Evolutionary conservation across 2,329 filamentous ascomycete genomes (phyloP).

Genomic region (Nemania sp.): DNA sequence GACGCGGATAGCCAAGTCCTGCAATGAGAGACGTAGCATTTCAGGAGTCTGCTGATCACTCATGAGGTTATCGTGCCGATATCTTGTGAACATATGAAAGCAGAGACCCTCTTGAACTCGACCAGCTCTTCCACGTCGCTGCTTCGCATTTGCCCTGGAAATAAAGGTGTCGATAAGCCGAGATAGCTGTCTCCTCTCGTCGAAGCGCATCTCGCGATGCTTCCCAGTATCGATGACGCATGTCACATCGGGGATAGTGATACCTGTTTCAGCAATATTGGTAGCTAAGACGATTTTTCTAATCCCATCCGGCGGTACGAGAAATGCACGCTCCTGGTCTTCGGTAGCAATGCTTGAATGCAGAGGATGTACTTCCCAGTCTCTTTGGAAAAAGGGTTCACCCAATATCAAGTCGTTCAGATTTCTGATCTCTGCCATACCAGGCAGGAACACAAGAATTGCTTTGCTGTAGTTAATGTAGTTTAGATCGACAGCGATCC

Average conservation of each 20-base stretch:
- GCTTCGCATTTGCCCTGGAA: constrained; percentile 92
- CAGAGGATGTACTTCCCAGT: constrained; percentile 86
- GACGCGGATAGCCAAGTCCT: constrained; percentile 92
- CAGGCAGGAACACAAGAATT: constrained; percentile 91
- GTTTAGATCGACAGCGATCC: constrained; percentile 70
- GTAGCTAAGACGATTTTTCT: constrained; percentile 96
- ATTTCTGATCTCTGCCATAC: constrained; percentile 87
- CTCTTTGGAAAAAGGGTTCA: constrained; percentile 71
- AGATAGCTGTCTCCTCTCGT: constrained; percentile 89
- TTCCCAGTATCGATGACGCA: constrained; percentile 97
- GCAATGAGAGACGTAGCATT: constrained; percentile 89
- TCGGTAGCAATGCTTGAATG: constrained; percentile 96
- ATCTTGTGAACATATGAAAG: constrained; percentile 92
- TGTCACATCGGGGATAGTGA: constrained; percentile 97
- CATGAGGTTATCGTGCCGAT: constrained; percentile 83
- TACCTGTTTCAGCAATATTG: constrained; percentile 97
- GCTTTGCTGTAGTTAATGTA: constrained; percentile 80
- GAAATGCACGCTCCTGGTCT: constrained; percentile 92
- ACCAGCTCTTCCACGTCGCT: constrained; percentile 88
- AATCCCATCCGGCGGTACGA: constrained; percentile 76
- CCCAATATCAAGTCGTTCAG: constrained; percentile 83
- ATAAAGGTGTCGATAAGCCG: constrained; percentile 93
- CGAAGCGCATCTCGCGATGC: constrained; percentile 96
- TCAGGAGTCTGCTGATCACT: constrained; percentile 94
- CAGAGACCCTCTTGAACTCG: constrained; percentile 94